A percentile compares a stretch with the other conserved stretches of the same genome.
phyloP scores from a whole-genome alignment of 345 rosid species.

The Eucalyptus polybractea region DNA sequence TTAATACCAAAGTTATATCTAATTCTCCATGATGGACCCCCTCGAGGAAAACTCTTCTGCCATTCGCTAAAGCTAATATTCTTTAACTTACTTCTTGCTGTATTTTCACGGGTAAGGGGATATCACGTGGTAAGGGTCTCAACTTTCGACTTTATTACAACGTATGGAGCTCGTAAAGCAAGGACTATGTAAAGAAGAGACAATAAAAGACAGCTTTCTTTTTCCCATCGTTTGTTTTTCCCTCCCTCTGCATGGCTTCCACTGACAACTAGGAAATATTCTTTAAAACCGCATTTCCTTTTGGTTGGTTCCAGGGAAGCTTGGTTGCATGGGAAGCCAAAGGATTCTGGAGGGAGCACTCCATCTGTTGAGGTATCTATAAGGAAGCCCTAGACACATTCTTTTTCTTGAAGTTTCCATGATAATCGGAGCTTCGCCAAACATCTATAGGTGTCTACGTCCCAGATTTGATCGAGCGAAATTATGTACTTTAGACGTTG shows the following conservation, averaged over 20 bases:
- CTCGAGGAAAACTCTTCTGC: not conserved
- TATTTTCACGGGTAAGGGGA: not conserved
- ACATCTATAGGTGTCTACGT: not conserved
- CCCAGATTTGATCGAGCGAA: not conserved
- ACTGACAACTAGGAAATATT: conserved; percentile 21
- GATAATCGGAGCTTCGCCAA: not conserved
- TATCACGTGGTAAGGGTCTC: not conserved
- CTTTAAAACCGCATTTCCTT: conserved; percentile 5
- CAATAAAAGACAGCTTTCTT: conserved; percentile 15
- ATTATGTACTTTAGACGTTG: not conserved
- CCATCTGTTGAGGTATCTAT: conserved; percentile 65
- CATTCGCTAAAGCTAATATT: not conserved
- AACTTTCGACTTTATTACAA: not conserved
- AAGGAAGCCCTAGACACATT: not conserved
- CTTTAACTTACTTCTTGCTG: not conserved
- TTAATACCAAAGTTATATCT: not conserved
- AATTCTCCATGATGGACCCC: not conserved
- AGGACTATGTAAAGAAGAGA: not conserved
- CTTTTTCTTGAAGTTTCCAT: not conserved
- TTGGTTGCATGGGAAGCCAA: conserved; percentile 78
- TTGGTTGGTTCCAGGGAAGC: conserved; percentile 67
- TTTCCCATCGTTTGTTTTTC: not conserved
- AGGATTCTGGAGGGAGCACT: conserved; percentile 44
- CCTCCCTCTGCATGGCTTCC: conserved; percentile 33
- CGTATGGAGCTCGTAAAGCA: not conserved